Evolutionary conservation across 495 filamentous ascomycete species (phyloP), one percentile per base, ranked within the genome.

Genomic region (Penicillium atrosanguineum): DNA sequence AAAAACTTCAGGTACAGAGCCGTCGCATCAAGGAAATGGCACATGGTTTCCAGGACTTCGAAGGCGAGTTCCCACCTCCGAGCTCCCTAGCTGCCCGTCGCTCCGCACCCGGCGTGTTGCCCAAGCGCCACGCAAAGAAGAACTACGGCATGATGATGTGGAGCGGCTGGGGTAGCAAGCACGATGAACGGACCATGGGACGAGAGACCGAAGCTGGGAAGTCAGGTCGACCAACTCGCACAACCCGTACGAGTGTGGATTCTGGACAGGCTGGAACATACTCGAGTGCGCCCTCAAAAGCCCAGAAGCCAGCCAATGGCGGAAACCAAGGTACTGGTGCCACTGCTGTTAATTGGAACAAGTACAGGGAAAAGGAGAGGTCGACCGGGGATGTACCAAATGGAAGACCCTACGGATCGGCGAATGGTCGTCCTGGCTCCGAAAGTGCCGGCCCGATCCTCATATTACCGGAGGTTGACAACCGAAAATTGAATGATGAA

Each of bases 121-220:
- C 81, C 51, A 81, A 80, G 59, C 80, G 65, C 45, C 60, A 55
- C 12, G 55, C 53, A 7, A 67, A 70, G 40, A 83, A 79, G 69
- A 87, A 87, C 59, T 83, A 85, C 65, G 91, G 90, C 4, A 76
- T 96, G 69, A 82, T 83, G 29, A 68, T 96, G 28, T 97, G 92
- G 92, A 86, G 82, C 41, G 71, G 83, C 11, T 91, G 91, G 87
- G 92, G 88, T 11, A 90, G 86, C 56, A 94, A 86, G 62, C 91
- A 96, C 56, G 92, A 96, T 64, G 80, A 91, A 71, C 80, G 77
- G 40, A 87, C 85, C 11, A 75, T 94, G 9, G 62, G 74, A 23
- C 68, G 70, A 40, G 82, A 85, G 55, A 53, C 71, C 23, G 68
- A 71, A 38, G 66, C 59, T 6, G 61, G 62, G 5, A 46, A 61